A percentile compares a stretch with the other conserved stretches of the same genome.
Evolutionary conservation across 495 filamentous ascomycete genomes (phyloP).

Genomic region (Xylaria cubensis): DNA sequence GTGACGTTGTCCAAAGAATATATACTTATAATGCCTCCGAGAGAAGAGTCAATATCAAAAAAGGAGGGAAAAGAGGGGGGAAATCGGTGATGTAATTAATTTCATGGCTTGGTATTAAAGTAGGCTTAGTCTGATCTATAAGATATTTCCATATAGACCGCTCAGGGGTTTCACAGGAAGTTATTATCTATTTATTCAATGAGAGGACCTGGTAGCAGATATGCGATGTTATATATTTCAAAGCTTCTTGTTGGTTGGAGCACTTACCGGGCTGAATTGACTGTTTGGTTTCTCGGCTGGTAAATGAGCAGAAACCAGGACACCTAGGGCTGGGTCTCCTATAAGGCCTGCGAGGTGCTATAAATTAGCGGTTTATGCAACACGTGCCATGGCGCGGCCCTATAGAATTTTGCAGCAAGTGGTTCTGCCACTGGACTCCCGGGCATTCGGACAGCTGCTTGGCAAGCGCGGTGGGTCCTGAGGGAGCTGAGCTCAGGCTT

Average conservation of each 20-base stretch:
- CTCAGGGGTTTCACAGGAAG: neutral
- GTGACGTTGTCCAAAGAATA: neutral
- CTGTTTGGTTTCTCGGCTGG: slow-evolving; percentile 9
- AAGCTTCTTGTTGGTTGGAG: neutral
- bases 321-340: neutral
- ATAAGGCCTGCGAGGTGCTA: neutral
- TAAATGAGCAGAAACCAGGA: neutral
- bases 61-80: neutral
- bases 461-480: slow-evolving; percentile 1
- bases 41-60: neutral
- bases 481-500: slow-evolving; percentile 34
- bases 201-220: neutral
- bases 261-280: neutral
- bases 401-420: slow-evolving; percentile 5
- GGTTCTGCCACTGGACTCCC: slow-evolving; percentile 7
- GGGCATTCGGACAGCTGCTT: slow-evolving; percentile 16
- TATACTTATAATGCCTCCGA: neutral
- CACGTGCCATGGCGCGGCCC: slow-evolving; percentile 10
- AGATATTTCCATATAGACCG: neutral
- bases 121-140: neutral
- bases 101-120: neutral
- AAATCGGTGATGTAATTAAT: neutral
- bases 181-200: neutral
- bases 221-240: neutral
- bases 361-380: slow-evolving; percentile 2